phyloP scores from a whole-genome alignment of 495 filamentous ascomycete genomes.

The Hypoxylon subgilvum region DNA sequence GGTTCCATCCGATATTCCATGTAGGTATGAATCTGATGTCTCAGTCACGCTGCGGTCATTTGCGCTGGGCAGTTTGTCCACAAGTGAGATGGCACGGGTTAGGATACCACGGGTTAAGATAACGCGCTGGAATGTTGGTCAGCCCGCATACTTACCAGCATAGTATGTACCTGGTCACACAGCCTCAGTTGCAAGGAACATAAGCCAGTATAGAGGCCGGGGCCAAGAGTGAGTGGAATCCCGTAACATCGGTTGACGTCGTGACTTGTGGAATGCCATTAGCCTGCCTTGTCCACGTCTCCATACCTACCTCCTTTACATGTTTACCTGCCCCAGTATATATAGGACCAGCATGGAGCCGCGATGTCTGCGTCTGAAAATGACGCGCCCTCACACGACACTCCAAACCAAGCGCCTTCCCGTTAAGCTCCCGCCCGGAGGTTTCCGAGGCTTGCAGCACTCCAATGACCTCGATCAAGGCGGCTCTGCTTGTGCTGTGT shows the following conservation, averaged over 20 bases:
- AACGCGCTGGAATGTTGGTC: conserved; percentile 27
- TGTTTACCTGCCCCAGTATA: neutral
- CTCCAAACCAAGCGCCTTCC: conserved; percentile 5
- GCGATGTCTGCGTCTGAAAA: conserved; percentile 9
- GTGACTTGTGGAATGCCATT: conserved; percentile 32
- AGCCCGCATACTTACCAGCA: conserved; percentile 32
- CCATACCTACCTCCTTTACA: neutral
- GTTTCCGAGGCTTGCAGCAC: conserved; percentile 21
- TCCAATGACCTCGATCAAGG: conserved; percentile 22
- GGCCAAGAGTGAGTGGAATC: conserved; percentile 13
- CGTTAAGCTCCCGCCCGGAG: conserved; percentile 20
- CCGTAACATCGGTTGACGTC: conserved; percentile 25
- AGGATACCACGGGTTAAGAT: too few species aligned
- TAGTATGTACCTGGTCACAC: too few species aligned
- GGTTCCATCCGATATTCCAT: conserved; percentile 1
- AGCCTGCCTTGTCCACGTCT: conserved; percentile 4
- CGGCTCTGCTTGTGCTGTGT: conserved; percentile 26
- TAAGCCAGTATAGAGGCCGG: conserved; percentile 6
- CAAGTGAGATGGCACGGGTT: conserved; percentile 4
- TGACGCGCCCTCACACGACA: conserved; percentile 4
- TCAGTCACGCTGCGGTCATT: conserved; percentile 10
- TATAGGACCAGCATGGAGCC: conserved; percentile 26
- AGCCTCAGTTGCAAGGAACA: conserved; percentile 17
- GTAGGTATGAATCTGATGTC: too few species aligned
- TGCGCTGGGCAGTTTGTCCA: neutral